Evolutionary conservation across 164 flowering plant genomes (phyloP).

Genomic region (Magnolia changhungtana): DNA sequence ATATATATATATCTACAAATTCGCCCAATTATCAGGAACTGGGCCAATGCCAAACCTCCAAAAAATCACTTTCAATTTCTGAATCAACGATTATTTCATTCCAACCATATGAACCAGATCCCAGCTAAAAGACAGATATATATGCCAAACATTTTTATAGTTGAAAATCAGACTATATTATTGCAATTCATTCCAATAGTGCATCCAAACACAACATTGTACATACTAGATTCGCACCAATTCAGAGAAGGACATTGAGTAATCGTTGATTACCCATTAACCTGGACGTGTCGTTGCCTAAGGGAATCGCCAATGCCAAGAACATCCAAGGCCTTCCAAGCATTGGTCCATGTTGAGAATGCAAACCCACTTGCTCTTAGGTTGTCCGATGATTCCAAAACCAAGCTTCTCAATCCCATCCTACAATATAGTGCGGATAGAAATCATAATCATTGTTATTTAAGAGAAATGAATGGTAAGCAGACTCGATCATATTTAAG

Average conservation of each 20-base stretch:
- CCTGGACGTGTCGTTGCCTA: constrained; percentile 30
- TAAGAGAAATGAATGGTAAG: not conserved
- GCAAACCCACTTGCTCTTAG: constrained; percentile 54
- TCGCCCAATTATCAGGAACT: too few relatives aligned
- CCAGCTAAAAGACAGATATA: too few relatives aligned
- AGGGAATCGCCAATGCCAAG: constrained; percentile 51
- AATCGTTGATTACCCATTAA: constrained; percentile 29
- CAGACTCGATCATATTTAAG: not conserved
- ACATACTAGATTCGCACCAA: not conserved
- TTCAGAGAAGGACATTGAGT: not conserved
- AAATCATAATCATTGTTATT: too few relatives aligned
- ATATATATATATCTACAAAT: not conserved
- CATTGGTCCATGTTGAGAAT: constrained; percentile 48
- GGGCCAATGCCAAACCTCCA: too few relatives aligned
- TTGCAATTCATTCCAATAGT: not conserved
- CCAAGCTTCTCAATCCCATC: constrained; percentile 45
- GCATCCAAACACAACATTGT: not conserved
- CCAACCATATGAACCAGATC: too few relatives aligned
- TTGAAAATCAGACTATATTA: not conserved
- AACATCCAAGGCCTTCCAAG: constrained; percentile 73
- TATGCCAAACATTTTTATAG: not conserved
- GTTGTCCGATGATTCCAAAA: constrained; percentile 57
- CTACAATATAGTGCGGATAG: not conserved
- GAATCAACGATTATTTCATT: too few relatives aligned
- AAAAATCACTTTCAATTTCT: too few relatives aligned